A percentile compares a stretch with the other conserved stretches of the same genome.
phyloP scores from a whole-genome alignment of 2,329 filamentous ascomycete genomes.

The Zalaria obscura region DNA sequence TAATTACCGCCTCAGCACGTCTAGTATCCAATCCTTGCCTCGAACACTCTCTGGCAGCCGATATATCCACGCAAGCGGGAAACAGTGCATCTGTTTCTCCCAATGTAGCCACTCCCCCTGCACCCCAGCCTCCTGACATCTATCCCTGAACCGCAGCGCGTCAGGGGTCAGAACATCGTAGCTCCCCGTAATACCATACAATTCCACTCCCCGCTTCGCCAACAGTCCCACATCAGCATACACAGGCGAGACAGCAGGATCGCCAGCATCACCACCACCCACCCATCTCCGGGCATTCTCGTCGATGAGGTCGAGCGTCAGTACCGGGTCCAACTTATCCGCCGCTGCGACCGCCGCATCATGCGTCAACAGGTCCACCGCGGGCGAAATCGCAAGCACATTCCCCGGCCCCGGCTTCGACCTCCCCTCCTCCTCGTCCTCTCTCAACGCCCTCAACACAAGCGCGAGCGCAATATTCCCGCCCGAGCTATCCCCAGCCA shows the following conservation, averaged over 20 bases:
- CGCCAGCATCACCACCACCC: slow-evolving; percentile 24
- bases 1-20: slow-evolving; percentile 12
- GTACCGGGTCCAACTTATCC: slow-evolving; percentile 30
- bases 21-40: slow-evolving; percentile 31
- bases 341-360: slow-evolving; percentile 30
- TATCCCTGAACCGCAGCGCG: slow-evolving; percentile 33
- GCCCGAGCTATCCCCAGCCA: slow-evolving; percentile 42
- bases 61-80: slow-evolving; percentile 36
- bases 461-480: slow-evolving; percentile 37
- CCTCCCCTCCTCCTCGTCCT: slow-evolving; percentile 15
- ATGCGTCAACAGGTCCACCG: slow-evolving; percentile 32
- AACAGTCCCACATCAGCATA: slow-evolving; percentile 25
- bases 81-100: slow-evolving; percentile 48
- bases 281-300: slow-evolving; percentile 28
- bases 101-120: slow-evolving; percentile 43
- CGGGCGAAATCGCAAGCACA: slow-evolving; percentile 33
- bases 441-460: slow-evolving; percentile 22
- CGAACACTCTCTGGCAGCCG: slow-evolving; percentile 32
- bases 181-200: slow-evolving; percentile 38
- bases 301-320: slow-evolving; percentile 28
- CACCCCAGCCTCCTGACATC: slow-evolving; percentile 28
- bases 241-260: slow-evolving; percentile 36
- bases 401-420: slow-evolving; percentile 16
- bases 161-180: slow-evolving; percentile 42
- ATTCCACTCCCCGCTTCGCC: slow-evolving; percentile 25